Evolutionary conservation across 192 early-diverging fungal species (phyloP).

Genomic region (Chytriomyces sp.): DNA sequence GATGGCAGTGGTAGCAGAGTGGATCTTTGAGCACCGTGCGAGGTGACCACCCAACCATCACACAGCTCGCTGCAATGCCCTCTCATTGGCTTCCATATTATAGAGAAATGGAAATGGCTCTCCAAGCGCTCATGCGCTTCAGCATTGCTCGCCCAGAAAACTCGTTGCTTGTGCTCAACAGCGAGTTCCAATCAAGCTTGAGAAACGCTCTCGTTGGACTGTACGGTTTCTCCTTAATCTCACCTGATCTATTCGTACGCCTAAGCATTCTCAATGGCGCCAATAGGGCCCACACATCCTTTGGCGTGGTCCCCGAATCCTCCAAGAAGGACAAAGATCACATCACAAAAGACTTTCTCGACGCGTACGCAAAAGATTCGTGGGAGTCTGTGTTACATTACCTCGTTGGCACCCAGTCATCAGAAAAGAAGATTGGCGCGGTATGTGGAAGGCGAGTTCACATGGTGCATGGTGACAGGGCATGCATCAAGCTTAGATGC

Average conservation of each 20-base stretch:
- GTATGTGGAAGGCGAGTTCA: neutral
- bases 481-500: conserved; percentile 24
- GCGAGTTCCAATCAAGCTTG: conserved; percentile 65
- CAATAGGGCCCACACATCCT: conserved; percentile 77
- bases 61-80: no score
- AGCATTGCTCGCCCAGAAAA: conserved; percentile 29
- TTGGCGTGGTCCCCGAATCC: conserved; percentile 73
- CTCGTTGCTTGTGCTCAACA: conserved; percentile 25
- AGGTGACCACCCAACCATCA: neutral
- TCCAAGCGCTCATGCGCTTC: conserved; percentile 22
- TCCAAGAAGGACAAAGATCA: conserved; percentile 53
- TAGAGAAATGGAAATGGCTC: no score
- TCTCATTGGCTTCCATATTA: no score
- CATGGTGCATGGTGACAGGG: no score
- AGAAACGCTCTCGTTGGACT: conserved; percentile 56
- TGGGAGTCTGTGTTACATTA: conserved; percentile 96
- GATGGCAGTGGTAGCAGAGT: conserved; percentile 64
- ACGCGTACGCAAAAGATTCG: conserved; percentile 74
- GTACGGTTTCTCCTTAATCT: conserved; percentile 17
- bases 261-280: neutral
- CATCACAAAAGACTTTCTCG: conserved; percentile 75
- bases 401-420: conserved; percentile 80
- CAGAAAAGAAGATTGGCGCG: conserved; percentile 70
- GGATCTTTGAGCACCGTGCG: conserved; percentile 37
- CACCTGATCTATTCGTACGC: neutral